Conservation (phyloP, 2,329 filamentous ascomycete species). For the Penicillium sp. region DNA sequence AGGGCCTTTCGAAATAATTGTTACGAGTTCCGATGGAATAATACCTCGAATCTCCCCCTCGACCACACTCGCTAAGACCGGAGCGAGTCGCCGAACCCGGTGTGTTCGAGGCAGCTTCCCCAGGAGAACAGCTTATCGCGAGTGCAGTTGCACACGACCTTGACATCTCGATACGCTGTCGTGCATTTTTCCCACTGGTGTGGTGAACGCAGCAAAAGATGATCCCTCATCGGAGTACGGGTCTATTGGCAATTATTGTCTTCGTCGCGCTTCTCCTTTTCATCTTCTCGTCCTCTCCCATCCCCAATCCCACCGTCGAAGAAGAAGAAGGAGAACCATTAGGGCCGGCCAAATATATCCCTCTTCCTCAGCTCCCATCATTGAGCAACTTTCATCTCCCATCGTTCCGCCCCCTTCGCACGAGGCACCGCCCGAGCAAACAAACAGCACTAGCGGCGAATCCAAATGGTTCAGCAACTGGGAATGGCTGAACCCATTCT, state of each 20-base stretch:
- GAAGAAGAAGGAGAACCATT: constrained; percentile 16
- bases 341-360: constrained; percentile 31
- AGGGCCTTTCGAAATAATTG: neutral
- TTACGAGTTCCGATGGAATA: constrained; percentile 3
- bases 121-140: constrained; percentile 9
- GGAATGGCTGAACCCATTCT: constrained; percentile 89
- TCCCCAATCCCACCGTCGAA: constrained; percentile 22
- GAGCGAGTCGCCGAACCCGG: constrained; percentile 12
- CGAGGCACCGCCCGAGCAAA: constrained; percentile 64
- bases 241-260: constrained; percentile 40
- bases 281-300: constrained; percentile 42
- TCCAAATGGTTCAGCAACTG: constrained; percentile 83
- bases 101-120: constrained; percentile 8
- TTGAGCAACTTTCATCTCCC: constrained; percentile 52
- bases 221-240: constrained; percentile 40
- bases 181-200: neutral
- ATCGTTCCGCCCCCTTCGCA: constrained; percentile 68
- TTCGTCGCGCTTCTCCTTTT: constrained; percentile 42
- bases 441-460: constrained; percentile 71
- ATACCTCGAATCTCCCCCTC: neutral
- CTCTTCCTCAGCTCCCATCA: constrained; percentile 39
- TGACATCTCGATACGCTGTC: neutral
- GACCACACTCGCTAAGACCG: constrained; percentile 4
- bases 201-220: constrained; percentile 22
- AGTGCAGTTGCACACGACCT: constrained; percentile 2